A percentile compares a stretch with the other conserved stretches of the same genome.
These are phyloP conservation scores for Cutaneotrichosporon dermatis DNA, from an alignment of 1,284 basidiomycete genomes.

Conservation along the genomic window DNA sequence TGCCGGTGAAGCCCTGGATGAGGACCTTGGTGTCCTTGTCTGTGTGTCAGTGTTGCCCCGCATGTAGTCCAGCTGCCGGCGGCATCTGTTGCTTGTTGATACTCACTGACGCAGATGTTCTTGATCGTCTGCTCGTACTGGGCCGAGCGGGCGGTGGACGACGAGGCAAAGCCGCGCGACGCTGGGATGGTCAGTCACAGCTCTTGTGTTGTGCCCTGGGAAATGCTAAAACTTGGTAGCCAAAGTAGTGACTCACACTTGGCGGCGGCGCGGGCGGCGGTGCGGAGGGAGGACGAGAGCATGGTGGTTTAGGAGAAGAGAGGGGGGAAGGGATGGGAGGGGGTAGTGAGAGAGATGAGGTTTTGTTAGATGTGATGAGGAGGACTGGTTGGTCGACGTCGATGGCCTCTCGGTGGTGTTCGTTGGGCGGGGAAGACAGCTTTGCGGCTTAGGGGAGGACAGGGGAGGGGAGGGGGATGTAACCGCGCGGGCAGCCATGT, in stretches of 20 bases:
- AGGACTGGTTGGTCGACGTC: not conserved
- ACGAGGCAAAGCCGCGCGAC: constrained; percentile 62
- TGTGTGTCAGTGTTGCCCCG: constrained; percentile 16
- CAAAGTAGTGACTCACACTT: constrained; percentile 19
- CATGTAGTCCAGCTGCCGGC: not conserved
- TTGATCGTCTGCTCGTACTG: constrained; percentile 84
- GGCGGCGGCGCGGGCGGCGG: constrained; percentile 26
- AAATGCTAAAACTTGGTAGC: not conserved
- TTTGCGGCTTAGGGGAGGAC: no score
- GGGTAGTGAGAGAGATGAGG: not conserved
- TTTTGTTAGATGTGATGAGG: not conserved
- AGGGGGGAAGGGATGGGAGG: not conserved
- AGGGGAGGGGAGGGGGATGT: constrained; percentile 1
- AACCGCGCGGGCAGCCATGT: constrained; percentile 3
- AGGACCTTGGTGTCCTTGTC: constrained; percentile 91
- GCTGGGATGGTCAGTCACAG: not conserved
- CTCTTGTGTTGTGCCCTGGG: not conserved
- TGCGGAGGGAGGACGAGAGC: constrained; percentile 26
- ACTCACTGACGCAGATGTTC: constrained; percentile 73
- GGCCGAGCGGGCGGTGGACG: constrained; percentile 55
- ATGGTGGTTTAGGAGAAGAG: constrained; percentile 11
- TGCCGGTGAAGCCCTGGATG: constrained; percentile 92
- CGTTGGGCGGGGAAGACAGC: not conserved
- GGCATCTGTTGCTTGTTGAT: not conserved
- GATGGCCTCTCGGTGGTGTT: not conserved